Conservation (phyloP, 768 basidiomycete genomes). For the Termitomyces sp. region DNA sequence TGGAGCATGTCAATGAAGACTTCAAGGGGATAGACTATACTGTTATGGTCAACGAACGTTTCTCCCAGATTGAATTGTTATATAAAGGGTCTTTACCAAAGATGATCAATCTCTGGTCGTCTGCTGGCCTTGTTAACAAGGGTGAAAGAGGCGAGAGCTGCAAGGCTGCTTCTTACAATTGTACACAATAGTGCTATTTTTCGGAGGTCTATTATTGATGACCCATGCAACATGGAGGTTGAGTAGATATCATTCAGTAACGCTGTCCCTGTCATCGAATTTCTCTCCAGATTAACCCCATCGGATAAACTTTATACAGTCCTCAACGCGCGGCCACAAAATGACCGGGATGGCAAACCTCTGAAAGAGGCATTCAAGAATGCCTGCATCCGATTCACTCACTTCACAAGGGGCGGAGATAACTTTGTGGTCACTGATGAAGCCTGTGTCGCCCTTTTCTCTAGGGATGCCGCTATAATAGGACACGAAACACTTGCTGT, state of each 20-base stretch:
- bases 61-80: neutral
- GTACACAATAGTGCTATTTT: neutral
- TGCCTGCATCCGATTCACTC: neutral
- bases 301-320: neutral
- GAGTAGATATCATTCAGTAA: neutral
- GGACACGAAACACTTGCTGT: neutral
- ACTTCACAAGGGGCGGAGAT: constrained; percentile 1
- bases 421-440: neutral
- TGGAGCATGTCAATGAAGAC: too few relatives aligned
- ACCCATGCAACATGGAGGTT: too few relatives aligned
- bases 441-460: neutral
- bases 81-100: neutral
- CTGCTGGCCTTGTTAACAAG: neutral
- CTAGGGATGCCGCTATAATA: neutral
- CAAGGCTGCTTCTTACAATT: neutral
- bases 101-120: neutral
- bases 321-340: neutral
- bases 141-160: neutral
- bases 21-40: neutral
- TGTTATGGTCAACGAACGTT: neutral
- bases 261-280: neutral
- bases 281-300: neutral
- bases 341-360: neutral
- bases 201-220: too few relatives aligned
- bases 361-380: constrained; percentile 1